phyloP scores from a whole-genome alignment of 345 rosid genomes.

The Lepidium sativum region DNA sequence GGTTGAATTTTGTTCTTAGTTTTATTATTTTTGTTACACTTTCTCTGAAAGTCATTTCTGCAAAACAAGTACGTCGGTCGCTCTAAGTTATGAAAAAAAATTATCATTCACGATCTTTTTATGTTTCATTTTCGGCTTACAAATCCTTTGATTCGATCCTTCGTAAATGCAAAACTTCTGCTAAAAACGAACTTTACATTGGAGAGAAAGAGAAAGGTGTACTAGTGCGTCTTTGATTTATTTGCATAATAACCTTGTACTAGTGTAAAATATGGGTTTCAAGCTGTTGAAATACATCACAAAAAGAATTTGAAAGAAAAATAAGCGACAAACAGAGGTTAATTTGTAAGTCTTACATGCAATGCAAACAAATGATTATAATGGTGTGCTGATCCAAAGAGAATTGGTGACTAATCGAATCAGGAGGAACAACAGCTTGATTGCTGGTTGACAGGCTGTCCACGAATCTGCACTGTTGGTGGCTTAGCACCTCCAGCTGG shows the following conservation, averaged over 20 bases:
- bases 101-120: not conserved
- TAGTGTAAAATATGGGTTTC: not conserved
- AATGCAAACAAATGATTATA: conserved; percentile 17
- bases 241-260: not conserved
- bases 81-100: not conserved
- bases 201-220: too few relatives aligned
- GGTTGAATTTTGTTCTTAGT: conserved; percentile 17
- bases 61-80: not conserved
- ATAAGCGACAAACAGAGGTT: conserved; percentile 1
- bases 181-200: not conserved
- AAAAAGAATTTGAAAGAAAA: not conserved
- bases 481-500: conserved; percentile 57
- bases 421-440: conserved; percentile 70
- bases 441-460: conserved; percentile 72
- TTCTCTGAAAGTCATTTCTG: not conserved
- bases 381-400: conserved; percentile 5
- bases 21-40: conserved; percentile 18
- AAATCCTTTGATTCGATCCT: not conserved
- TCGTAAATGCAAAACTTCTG: not conserved
- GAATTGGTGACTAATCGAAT: conserved; percentile 9
- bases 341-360: conserved; percentile 15
- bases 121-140: not conserved
- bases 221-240: not conserved
- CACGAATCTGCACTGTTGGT: conserved; percentile 64
- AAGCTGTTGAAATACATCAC: not conserved